Evolutionary conservation across 1,284 basidiomycete genomes (phyloP), one percentile per base, ranked within the genome.

Genomic region (Puccinia polysora): DNA sequence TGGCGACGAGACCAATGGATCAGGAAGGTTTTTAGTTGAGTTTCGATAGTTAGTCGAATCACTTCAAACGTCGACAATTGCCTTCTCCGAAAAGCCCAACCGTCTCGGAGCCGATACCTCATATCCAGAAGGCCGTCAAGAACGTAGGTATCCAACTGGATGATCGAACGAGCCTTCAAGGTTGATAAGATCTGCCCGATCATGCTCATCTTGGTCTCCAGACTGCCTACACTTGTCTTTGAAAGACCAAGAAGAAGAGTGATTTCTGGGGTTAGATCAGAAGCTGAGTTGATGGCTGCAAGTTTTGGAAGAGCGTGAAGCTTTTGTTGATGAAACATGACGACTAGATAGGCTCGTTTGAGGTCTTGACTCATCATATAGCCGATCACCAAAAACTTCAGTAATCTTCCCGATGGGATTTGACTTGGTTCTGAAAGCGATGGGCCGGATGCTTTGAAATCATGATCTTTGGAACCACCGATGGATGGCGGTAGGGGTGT

Each of bases 371-470:
- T 55, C 34, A 45, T 23, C 47, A n/a, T 67, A 56, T 55, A 56
- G 2, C 50, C 49, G 10, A 23, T 55, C 7, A 67, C 64, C 28
- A 67, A 32, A 28, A 56, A 67, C 52, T 67, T 67, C 20, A 67
- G 36, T 25, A 67, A 56, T 53, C 64, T 38, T 1, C 64, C 64
- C 10, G 49, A 55, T 4, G 64, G 64, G 2, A 67, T 30, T 25
- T 67, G 23, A 32, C n/a, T n/a, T 8, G 7, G 4, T 20, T n/a
- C 49, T 50, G 49, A n/a, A n/a, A 50, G 6, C 28, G 49, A 12
- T 18, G 49, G 8, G 49, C 4, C 49, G 28, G 1, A 50, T 50
- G 49, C n/a, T n/a, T n/a, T n/a, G n/a, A n/a, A 34, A 14, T 59
- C 56, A n/a, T 10, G 36, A 20, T 8, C 18, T 23, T 38, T 5